Evolutionary conservation across 2,329 filamentous ascomycete genomes (phyloP), one percentile per base, ranked within the genome.

Genomic region (Septoria linicola): DNA sequence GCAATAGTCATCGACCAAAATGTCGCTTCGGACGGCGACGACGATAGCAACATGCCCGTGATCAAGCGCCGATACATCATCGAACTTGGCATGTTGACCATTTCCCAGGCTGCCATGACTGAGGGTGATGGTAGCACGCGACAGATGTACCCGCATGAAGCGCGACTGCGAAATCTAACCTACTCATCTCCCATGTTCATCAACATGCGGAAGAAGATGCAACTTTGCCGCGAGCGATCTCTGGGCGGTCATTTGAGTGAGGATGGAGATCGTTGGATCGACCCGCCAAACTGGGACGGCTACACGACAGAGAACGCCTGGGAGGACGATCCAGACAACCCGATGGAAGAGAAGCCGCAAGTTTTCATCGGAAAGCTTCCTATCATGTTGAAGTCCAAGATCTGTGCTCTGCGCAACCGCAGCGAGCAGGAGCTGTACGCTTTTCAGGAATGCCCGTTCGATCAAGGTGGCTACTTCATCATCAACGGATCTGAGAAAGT

Each of bases 401-500:
- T 95, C 63, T 99, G 93, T 72, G 89, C 95, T 59, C 73, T 99
- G 61, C 87, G 87, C 61, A 85, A 87, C 60, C 82, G 95, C 67
- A 82, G 83, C 41, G 92, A 97, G 59, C 85, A 93, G 46, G 86
- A 88, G 42, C 79, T 99, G 1, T 97, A 95, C 69, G 80, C 88
- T 40, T 85, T 95, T 71, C 96, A 96, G 67, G 93, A 99, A 73
- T 99, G 93, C 62, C 93, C 93, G 0, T 99, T 96, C 70, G 93
- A 99, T 66, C 93, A 96, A 67, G 93, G 93, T 61, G 93, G 93
- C 60, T 99, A 99, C 73, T 99, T 99, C 68, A 89, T 99, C 64
- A 99, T 99, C 79, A 99, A 99, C 74, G 93, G 93, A 36, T 95
- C 89, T 72, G 93, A 99, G 69, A 99, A 99, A 78, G 93, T 99